Evolutionary conservation across 1,284 basidiomycete genomes (phyloP).

Genomic region (Apiotrichum gracile): DNA sequence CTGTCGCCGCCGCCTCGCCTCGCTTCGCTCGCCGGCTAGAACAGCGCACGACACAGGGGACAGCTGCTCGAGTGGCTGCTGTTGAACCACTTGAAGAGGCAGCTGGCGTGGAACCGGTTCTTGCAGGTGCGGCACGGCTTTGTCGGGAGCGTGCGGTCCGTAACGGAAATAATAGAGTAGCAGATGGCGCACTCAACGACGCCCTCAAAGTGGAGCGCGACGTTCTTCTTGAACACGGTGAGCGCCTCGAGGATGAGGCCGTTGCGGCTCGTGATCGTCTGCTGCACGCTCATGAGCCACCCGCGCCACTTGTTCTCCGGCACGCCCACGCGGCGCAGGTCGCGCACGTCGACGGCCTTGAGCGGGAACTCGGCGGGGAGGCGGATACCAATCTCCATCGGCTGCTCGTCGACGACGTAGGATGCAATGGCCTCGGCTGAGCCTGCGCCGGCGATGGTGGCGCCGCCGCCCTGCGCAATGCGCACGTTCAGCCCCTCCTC

Average conservation of each 20-base stretch:
- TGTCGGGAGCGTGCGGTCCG: slow-evolving; percentile 79
- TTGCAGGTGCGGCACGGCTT: slow-evolving; percentile 94
- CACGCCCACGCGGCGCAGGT: slow-evolving; percentile 78
- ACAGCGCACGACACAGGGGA: slow-evolving; percentile 70
- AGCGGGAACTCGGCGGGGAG: slow-evolving; percentile 90
- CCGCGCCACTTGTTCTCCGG: slow-evolving; percentile 86
- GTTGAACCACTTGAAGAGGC: slow-evolving; percentile 95
- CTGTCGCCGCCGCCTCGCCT: not conserved
- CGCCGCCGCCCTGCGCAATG: slow-evolving; percentile 60
- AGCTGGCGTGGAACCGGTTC: slow-evolving; percentile 89
- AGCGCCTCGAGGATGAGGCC: slow-evolving; percentile 87
- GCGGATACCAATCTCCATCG: slow-evolving; percentile 81
- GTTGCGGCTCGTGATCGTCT: slow-evolving; percentile 83
- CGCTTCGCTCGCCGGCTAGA: slow-evolving; percentile 29
- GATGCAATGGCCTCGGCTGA: slow-evolving; percentile 47
- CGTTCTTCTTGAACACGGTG: slow-evolving; percentile 92
- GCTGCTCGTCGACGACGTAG: slow-evolving; percentile 90
- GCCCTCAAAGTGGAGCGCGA: slow-evolving; percentile 83
- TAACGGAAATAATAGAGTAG: slow-evolving; percentile 91
- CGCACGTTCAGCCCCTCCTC: slow-evolving; percentile 80
- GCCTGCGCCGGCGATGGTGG: slow-evolving; percentile 59
- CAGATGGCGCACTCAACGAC: slow-evolving; percentile 92
- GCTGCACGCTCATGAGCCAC: slow-evolving; percentile 90
- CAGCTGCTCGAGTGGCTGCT: slow-evolving; percentile 78
- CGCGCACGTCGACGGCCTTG: slow-evolving; percentile 78